Evolutionary conservation across 495 filamentous ascomycete genomes (phyloP).

Genomic region (Trichoderma virens): DNA sequence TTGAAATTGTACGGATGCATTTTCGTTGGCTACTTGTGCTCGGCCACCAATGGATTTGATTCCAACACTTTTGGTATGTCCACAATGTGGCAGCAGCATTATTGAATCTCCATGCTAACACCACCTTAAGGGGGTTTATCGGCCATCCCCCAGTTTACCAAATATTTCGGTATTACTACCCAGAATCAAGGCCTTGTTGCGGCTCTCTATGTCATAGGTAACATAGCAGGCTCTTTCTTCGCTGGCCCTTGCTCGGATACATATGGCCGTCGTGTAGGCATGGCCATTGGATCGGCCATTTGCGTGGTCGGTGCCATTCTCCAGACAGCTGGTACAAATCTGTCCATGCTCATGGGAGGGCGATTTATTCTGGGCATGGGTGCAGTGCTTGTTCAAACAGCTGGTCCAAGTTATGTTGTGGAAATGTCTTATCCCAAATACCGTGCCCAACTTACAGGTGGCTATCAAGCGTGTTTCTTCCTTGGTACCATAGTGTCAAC

Average conservation of each 20-base stretch:
- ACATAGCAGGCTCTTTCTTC: conserved; percentile 30
- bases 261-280: conserved; percentile 37
- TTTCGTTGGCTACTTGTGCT: not conserved
- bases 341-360: conserved; percentile 47
- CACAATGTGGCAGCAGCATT: no score
- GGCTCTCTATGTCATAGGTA: conserved; percentile 37
- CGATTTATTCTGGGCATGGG: conserved; percentile 57
- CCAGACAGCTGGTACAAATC: conserved; percentile 30
- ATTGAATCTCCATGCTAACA: no score
- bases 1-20: conserved; percentile 4
- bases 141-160: not conserved
- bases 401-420: conserved; percentile 49
- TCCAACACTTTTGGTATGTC: conserved; percentile 1
- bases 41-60: conserved; percentile 2
- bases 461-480: conserved; percentile 47
- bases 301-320: conserved; percentile 44
- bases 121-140: not conserved
- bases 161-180: conserved; percentile 11
- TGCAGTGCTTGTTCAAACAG: conserved; percentile 41
- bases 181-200: conserved; percentile 35
- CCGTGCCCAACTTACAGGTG: conserved; percentile 47
- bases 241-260: conserved; percentile 27
- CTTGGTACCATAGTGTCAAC: conserved; percentile 18
- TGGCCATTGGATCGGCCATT: conserved; percentile 41
- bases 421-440: conserved; percentile 53